Evolutionary conservation across 148 eudicot genomes (phyloP).

Genomic region (Nepenthes mirabilis): DNA sequence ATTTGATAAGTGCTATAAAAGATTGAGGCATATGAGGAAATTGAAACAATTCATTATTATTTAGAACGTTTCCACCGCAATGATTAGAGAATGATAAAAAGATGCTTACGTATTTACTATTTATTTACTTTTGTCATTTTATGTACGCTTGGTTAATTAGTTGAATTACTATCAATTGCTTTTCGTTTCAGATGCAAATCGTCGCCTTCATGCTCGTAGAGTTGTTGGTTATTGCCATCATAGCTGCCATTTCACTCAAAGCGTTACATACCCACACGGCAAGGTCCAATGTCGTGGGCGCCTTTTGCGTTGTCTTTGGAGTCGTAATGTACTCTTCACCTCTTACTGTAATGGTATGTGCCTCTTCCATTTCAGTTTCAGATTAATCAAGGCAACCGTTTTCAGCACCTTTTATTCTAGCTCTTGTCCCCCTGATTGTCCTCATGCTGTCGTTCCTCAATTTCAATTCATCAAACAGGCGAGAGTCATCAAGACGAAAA

Average conservation of each 20-base stretch:
- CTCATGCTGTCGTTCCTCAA: not conserved
- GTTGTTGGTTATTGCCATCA: slow-evolving; percentile 2
- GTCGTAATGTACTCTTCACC: slow-evolving; percentile 16
- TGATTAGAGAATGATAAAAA: no score
- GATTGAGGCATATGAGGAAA: no score
- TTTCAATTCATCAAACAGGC: slow-evolving; percentile 5
- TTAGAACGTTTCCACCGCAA: no score
- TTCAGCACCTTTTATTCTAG: no score
- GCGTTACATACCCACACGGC: slow-evolving; percentile 4
- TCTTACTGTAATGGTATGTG: slow-evolving; percentile 15
- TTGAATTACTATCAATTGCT: not conserved
- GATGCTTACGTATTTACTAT: no score
- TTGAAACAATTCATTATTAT: no score
- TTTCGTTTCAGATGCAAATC: slow-evolving; percentile 7
- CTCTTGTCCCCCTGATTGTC: no score
- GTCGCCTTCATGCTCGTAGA: not conserved
- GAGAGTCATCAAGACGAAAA: slow-evolving; percentile 13
- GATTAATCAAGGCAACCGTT: not conserved
- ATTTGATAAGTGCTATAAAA: no score
- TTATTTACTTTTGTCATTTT: no score
- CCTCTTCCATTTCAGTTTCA: not conserved
- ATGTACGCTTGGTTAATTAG: not conserved
- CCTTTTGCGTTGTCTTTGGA: slow-evolving; percentile 14
- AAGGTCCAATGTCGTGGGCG: slow-evolving; percentile 18
- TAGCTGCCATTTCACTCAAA: slow-evolving; percentile 2